A percentile compares a stretch with the other conserved stretches of the same genome.
Evolutionary conservation across 768 basidiomycete species (phyloP).

Genomic region (Serendipita sp.): DNA sequence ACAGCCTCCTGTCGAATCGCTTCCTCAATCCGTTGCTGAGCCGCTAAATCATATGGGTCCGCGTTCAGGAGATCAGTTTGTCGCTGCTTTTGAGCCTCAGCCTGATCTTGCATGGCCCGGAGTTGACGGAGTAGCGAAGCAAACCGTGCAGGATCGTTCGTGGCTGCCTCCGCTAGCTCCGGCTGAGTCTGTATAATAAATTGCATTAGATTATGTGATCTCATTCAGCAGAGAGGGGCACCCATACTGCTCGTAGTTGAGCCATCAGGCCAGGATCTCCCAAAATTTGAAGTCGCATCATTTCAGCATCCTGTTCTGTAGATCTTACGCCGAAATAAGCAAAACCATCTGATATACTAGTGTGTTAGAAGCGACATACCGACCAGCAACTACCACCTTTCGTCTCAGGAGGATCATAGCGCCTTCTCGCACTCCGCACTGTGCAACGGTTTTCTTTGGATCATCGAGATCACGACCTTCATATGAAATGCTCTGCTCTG

Average conservation of each 20-base stretch:
- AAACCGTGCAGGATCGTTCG: constrained; percentile 53
- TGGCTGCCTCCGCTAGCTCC: constrained; percentile 59
- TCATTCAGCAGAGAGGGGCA: not conserved
- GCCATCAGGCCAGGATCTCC: constrained; percentile 70
- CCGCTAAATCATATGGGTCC: constrained; percentile 83
- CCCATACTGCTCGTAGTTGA: constrained; percentile 47
- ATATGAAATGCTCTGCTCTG: constrained; percentile 58
- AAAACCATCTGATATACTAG: not conserved
- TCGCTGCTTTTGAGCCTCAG: constrained; percentile 39
- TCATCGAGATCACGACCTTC: constrained; percentile 48
- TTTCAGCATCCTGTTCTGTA: constrained; percentile 69
- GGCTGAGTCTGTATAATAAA: constrained; percentile 48
- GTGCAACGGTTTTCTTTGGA: constrained; percentile 49
- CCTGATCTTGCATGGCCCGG: constrained; percentile 34
- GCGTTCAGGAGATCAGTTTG: constrained; percentile 59
- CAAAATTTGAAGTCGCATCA: constrained; percentile 75
- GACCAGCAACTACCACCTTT: constrained; percentile 33
- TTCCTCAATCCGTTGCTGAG: constrained; percentile 86
- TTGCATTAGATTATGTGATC: not conserved
- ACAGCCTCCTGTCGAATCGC: constrained; percentile 79
- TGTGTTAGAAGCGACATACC: constrained; percentile 16
- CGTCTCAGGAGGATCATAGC: constrained; percentile 54
- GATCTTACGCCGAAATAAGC: constrained; percentile 24
- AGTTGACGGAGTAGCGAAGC: constrained; percentile 52
- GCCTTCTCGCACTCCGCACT: constrained; percentile 44